Evolutionary conservation across 164 flowering plant species (phyloP).

Genomic region (Paratinospora sagittata): DNA sequence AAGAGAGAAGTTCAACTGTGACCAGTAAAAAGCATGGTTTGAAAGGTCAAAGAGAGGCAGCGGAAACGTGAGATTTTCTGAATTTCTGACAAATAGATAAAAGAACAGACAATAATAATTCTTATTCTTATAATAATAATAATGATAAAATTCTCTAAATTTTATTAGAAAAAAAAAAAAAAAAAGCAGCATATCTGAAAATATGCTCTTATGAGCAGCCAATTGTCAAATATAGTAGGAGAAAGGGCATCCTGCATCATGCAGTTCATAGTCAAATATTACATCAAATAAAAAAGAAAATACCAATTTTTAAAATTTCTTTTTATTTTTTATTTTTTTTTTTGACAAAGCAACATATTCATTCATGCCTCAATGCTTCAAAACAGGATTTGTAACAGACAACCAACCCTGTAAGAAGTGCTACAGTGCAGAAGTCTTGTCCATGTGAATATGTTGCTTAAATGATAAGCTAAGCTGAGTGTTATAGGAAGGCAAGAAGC

Average conservation of each 20-base stretch:
- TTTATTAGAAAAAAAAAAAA: not conserved
- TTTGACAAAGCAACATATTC: no score
- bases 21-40: not conserved
- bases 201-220: no score
- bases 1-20: no score
- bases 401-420: no score
- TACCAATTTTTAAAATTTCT: no score
- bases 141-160: not conserved
- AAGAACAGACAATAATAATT: not conserved
- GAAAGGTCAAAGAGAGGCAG: not conserved
- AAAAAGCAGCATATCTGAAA: no score
- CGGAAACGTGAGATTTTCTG: not conserved
- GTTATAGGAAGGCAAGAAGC: not conserved
- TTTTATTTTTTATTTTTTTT: no score
- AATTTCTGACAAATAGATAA: not conserved
- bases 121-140: no score
- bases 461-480: not conserved
- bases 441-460: not conserved
- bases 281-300: not conserved
- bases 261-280: not conserved
- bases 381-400: no score
- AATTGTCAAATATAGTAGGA: no score
- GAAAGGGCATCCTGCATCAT: no score
- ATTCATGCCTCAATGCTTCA: no score
- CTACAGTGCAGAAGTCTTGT: not conserved